Base-by-base conservation (phyloP, 805 yeast species). In the Kluyveromyces dobzhanskii region DNA sequence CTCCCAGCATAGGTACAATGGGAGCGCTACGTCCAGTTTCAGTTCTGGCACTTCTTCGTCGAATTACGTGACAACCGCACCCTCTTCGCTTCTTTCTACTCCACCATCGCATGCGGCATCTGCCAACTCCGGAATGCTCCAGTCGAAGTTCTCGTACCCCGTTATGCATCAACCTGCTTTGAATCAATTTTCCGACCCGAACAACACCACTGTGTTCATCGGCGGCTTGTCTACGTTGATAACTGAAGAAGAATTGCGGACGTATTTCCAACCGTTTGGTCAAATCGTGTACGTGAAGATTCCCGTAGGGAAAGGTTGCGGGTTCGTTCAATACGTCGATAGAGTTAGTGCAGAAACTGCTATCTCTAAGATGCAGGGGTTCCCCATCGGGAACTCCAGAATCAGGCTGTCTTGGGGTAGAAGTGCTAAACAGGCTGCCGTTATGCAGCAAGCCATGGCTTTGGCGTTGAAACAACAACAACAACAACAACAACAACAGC, bases 351-450 rank as follows among this genome's bases (percentile, higher is more conserved):
- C 96, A 1, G 96, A 88, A 61, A 71, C 71, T 39, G 94, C 96
- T 9, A 83, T 87, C 45, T 69, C 75, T 26, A 82, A 80, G 46
- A 82, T 87, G 94, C 95, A 87, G 62, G 95, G 95, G 8, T 85
- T 78, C 56, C 85, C 86, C 27, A 80, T 87, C 49, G 90, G 88
- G 37, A 87, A 85, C 42, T 80, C 85, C 41, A 71, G 90, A 44
- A 78, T 87, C 35, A 70, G 95, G 50, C 70, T 87, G 42, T 80
- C 90, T 38, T 87, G 96, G 96, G 96, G 96, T 23, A 72, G 86
- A 48, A 75, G 83, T 30, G 51, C 54, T 1, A 46, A 45, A 30
- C 57, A 53, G 31, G 49, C 53, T 13, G 49, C 45, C 5, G 39
- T 42, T 12, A 44, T 50, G 38, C 45, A 47, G 18, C 48, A 44